These are phyloP conservation scores for Colletotrichum magnum DNA, from an alignment of 2,329 filamentous ascomycete genomes.

Conservation along the genomic window DNA sequence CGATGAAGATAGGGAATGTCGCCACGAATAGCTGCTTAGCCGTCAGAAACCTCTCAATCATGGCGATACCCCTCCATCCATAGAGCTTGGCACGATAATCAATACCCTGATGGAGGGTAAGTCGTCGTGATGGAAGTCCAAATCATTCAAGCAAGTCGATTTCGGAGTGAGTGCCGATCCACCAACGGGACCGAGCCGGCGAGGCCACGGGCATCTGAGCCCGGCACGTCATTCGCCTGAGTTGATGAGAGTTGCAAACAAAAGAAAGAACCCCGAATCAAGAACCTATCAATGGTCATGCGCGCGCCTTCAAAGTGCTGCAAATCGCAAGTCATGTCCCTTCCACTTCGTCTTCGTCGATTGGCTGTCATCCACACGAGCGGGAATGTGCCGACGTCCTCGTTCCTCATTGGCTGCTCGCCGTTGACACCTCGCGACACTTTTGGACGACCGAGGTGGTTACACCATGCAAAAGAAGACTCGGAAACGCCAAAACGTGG, in stretches of 20 bases:
- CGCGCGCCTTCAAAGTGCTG: neutral
- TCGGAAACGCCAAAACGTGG: neutral
- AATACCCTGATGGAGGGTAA: too few species aligned
- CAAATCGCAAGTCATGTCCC: conserved; percentile 3
- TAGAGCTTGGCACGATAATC: too few species aligned
- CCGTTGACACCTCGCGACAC: neutral
- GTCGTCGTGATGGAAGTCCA: too few species aligned
- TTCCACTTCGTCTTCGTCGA: conserved; percentile 23
- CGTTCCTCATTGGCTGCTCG: conserved; percentile 39
- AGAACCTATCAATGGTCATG: neutral
- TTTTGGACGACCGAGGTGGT: neutral
- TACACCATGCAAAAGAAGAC: neutral
- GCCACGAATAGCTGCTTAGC: too few species aligned
- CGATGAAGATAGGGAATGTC: too few species aligned
- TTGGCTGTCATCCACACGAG: conserved; percentile 31
- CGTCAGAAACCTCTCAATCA: too few species aligned
- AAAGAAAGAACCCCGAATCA: neutral
- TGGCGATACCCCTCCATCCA: too few species aligned
- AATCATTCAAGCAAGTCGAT: too few species aligned
- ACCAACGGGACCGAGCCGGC: conserved; percentile 40
- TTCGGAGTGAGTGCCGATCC: neutral
- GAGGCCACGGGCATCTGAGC: conserved; percentile 36
- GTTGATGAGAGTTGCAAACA: too few species aligned
- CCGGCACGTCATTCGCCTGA: conserved; percentile 19
- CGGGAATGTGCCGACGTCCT: conserved; percentile 37